Conservation (phyloP, 2,329 filamentous ascomycete species). For the Ophiocordyceps robertsii region DNA sequence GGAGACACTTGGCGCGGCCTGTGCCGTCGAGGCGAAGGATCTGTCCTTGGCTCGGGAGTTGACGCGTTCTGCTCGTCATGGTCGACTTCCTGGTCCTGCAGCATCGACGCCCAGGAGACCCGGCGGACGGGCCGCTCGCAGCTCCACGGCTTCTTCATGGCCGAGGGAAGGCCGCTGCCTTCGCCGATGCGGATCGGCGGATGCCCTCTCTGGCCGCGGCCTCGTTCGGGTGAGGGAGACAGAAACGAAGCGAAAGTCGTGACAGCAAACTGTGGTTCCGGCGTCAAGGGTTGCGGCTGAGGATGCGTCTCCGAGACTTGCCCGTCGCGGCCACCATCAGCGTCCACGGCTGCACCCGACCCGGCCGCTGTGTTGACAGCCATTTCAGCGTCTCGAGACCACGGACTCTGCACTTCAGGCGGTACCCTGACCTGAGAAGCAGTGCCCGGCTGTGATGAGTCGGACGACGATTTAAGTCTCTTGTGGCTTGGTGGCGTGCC, state of each 20-base stretch:
- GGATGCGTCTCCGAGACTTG: neutral
- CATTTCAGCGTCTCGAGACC: conserved; percentile 2
- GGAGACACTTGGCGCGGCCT: conserved; percentile 23
- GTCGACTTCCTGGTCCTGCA: neutral
- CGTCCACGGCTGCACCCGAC: neutral
- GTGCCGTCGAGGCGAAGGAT: conserved; percentile 5
- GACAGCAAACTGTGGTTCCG: conserved; percentile 33
- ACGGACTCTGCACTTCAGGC: conserved; percentile 9
- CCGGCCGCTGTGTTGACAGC: neutral
- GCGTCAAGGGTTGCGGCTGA: conserved; percentile 19
- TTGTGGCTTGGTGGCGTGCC: too few species aligned
- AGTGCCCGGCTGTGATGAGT: too few species aligned
- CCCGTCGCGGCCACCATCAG: neutral
- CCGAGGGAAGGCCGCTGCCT: conserved; percentile 15
- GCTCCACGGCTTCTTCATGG: conserved; percentile 20
- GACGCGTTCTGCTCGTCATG: neutral
- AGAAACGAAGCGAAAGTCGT: conserved; percentile 40
- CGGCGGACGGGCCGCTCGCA: conserved; percentile 12
- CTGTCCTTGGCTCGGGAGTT: neutral
- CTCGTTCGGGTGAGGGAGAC: conserved; percentile 31
- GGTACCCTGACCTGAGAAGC: neutral
- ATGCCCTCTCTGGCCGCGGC: conserved; percentile 5
- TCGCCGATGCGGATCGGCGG: conserved; percentile 5
- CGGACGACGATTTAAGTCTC: too few species aligned
- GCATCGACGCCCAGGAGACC: conserved; percentile 22